Percentiles rank a stretch among this genome's conserved stretches.
Conservation (phyloP, 352 stramenopile genomes). For the Thraustochytrium aureum region DNA sequence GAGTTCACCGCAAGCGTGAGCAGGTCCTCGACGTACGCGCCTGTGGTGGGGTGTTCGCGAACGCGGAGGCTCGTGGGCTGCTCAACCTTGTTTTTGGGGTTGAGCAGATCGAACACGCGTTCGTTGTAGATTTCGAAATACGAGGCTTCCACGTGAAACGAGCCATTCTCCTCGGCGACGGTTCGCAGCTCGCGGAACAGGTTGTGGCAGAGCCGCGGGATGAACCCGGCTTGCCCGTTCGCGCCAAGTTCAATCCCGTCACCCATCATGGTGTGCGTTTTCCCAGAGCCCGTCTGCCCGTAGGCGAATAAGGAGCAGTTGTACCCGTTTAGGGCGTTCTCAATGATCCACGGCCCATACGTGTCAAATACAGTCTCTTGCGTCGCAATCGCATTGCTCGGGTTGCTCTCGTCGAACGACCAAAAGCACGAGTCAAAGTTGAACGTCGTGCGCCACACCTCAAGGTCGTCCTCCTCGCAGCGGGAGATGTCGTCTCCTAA, state of each 20-base stretch:
- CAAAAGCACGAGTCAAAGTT: conserved; percentile 49
- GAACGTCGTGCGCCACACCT: conserved; percentile 40
- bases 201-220: conserved; percentile 32
- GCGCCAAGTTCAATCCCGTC: conserved; percentile 8
- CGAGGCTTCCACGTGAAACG: conserved; percentile 62
- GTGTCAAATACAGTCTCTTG: conserved; percentile 96
- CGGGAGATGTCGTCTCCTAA: not conserved
- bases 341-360: conserved; percentile 80
- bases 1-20: conserved; percentile 65
- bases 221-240: conserved; percentile 36
- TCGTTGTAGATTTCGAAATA: conserved; percentile 87
- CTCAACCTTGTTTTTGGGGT: conserved; percentile 65
- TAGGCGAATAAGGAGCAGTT: conserved; percentile 99
- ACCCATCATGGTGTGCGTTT: conserved; percentile 95
- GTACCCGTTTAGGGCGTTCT: conserved; percentile 92
- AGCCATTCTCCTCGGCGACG: not conserved
- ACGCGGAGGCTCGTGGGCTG: conserved; percentile 62
- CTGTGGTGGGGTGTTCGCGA: conserved; percentile 64
- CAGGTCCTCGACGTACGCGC: conserved; percentile 71
- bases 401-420: conserved; percentile 21
- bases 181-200: conserved; percentile 17
- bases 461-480: not conserved
- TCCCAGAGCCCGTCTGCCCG: conserved; percentile 95
- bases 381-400: conserved; percentile 47
- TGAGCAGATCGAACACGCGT: conserved; percentile 77